Percentiles rank a stretch among this genome's conserved stretches.
Evolutionary conservation across 2,329 filamentous ascomycete species (phyloP).

Genomic region (Amylocarpus encephaloides): DNA sequence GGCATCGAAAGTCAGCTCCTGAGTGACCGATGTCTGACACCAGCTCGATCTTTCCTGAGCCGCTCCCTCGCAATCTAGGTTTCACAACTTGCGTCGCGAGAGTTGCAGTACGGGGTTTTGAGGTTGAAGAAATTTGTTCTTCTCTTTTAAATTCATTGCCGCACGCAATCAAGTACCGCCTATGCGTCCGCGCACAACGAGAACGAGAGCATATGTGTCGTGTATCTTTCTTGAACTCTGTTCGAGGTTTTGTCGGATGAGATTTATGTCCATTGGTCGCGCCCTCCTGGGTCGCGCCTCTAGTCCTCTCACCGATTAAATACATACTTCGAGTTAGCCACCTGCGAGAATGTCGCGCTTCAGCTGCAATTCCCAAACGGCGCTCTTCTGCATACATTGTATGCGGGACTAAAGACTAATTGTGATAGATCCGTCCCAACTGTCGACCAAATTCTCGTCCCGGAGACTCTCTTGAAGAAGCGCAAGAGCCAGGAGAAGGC

Average conservation of each 20-base stretch:
- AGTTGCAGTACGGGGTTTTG: slow-evolving; percentile 67
- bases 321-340: slow-evolving; percentile 73
- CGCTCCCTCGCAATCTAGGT: slow-evolving; percentile 51
- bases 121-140: slow-evolving; percentile 59
- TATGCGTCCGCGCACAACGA: slow-evolving; percentile 11
- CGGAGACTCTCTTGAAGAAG: slow-evolving; percentile 99
- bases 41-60: slow-evolving; percentile 73
- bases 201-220: slow-evolving; percentile 24
- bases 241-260: slow-evolving; percentile 75
- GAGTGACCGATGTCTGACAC: slow-evolving; percentile 43
- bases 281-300: slow-evolving; percentile 15
- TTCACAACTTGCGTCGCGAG: slow-evolving; percentile 47
- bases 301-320: slow-evolving; percentile 69
- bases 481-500: slow-evolving; percentile 99
- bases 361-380: slow-evolving; percentile 89
- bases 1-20: slow-evolving; percentile 25
- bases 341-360: slow-evolving; percentile 83
- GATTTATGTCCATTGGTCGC: slow-evolving; percentile 34
- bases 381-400: slow-evolving; percentile 62
- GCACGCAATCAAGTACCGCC: slow-evolving; percentile 34
- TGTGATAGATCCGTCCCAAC: slow-evolving; percentile 83
- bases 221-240: slow-evolving; percentile 43
- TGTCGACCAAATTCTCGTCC: slow-evolving; percentile 91
- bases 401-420: slow-evolving; percentile 70
- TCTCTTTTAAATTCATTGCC: slow-evolving; percentile 75